Base-by-base conservation (phyloP, 2,329 filamentous ascomycete genomes). In the Fusarium goolgardi region DNA sequence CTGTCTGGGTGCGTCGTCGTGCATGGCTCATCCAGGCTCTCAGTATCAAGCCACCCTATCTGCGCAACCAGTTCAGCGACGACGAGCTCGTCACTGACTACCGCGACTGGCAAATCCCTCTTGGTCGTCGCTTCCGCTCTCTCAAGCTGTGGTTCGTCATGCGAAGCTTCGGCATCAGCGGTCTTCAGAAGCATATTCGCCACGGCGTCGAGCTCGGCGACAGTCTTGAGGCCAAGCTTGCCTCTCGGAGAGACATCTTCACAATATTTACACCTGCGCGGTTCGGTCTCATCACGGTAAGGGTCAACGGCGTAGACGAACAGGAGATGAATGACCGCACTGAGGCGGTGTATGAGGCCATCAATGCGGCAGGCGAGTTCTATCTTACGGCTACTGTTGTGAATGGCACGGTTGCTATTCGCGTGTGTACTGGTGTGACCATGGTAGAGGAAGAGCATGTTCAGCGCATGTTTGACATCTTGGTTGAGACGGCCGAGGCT, bases 111-210 rank as follows among this genome's bases (percentile, higher is more conserved):
- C 94, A 97, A 81, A 96, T 98, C 73, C 94, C 95, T 0, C 88
- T 98, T 0, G 95, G 95, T 11, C 85, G 95, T 4, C 86, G 95
- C 18, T 98, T 98, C 85, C 87, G 95, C 63, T 89, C 91, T 4
- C 81, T 98, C 59, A 98, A 98, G 82, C 90, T 97, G 67, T 98
- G 95, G 95, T 97, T 97, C 76, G 94, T 98, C 10, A 82, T 97
- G 73, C 85, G 95, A 44, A 90, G 86, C 43, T 97, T 94, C 75
- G 95, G 95, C 47, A 81, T 96, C 52, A 83, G 84, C 31, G 95
- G 94, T 0, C 79, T 98, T 74, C 89, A 89, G 71, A 84, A 81
- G 6, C 92, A 96, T 73, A 88, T 97, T 66, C 83, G 88, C 34
- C 86, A 87, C 41, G 90, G 91, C 27, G 81, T 97, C 58, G 77